Conservation (phyloP, 805 yeast species). For the Sungouiella blattae region DNA sequence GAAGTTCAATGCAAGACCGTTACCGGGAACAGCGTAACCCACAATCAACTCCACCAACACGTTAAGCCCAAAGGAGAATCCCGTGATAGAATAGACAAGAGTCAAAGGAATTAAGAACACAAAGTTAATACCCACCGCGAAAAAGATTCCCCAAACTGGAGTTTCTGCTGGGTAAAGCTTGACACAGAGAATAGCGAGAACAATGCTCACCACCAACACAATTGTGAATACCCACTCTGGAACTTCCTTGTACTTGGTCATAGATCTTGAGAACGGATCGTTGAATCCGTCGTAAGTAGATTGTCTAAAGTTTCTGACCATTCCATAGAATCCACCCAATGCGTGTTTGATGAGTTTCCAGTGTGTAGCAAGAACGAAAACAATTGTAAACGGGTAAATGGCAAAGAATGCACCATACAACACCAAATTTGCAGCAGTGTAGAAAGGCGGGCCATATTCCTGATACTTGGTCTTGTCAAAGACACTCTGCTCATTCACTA, state of each 20-base stretch:
- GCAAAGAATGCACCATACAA: constrained; percentile 21
- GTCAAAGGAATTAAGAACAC: constrained; percentile 32
- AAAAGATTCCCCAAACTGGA: constrained; percentile 37
- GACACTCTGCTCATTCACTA: constrained; percentile 12
- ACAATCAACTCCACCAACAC: constrained; percentile 35
- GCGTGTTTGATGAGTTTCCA: constrained; percentile 14
- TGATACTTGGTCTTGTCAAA: constrained; percentile 17
- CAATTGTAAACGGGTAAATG: constrained; percentile 22
- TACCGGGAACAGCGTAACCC: constrained; percentile 38
- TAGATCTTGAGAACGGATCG: constrained; percentile 32
- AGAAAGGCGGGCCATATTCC: constrained; percentile 20
- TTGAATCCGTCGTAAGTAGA: constrained; percentile 30
- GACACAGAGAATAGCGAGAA: constrained; percentile 31
- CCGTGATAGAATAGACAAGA: constrained; percentile 27
- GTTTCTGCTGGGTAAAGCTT: constrained; percentile 29
- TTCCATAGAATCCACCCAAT: constrained; percentile 8
- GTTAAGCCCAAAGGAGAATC: constrained; percentile 30
- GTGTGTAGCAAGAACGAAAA: constrained; percentile 16
- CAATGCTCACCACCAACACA: constrained; percentile 25
- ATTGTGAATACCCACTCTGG: constrained; percentile 30
- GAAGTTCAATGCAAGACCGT: constrained; percentile 37
- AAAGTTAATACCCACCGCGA: constrained; percentile 30
- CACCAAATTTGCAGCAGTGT: constrained; percentile 21
- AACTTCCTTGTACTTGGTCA: constrained; percentile 31
- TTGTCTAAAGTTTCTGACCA: constrained; percentile 15